Base-by-base conservation (phyloP, 441 rosid genomes). In the Lepidium campestre region DNA sequence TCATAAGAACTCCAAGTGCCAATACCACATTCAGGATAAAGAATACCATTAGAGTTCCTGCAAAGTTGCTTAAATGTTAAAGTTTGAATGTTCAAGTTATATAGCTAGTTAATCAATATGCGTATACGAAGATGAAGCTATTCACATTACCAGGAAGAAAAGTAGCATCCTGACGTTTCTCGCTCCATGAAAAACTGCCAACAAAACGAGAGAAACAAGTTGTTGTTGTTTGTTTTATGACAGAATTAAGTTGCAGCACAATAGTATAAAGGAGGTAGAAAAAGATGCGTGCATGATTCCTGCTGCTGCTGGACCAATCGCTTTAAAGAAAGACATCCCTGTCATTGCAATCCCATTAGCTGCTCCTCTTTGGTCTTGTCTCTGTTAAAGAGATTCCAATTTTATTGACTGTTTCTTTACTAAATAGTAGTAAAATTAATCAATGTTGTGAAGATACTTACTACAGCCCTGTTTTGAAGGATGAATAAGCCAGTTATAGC, bases 321-420 rank as follows among this genome's bases (percentile, higher is more conserved):
- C 86, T 77, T 88, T 88, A 71, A 84, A 88, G 45, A 88, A 37
- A 57, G 95, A 88, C 91, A 88, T 86, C 37, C 77, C 88, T 37
- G 95, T 86, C 82, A 86, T 79, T 9, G 95, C 80, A 70, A 88
- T 79, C 66, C 91, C 95, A 77, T 88, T 88, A 49, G 91, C 91
- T 34, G 91, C 83, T 37, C 86, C 91, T 74, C 91, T 83, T 67
- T 84, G 95, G 79, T 79, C 77, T 67, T 93, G 98, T 35, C 85
- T 87, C 96, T 93, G 79, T 74, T 65, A 36, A 7, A 11, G 4
- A 50, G 27, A 22, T 35, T 22, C 41, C 31, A 23, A 13, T 25
- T 71, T 53, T 62, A 14, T 41, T 67, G 31, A 29, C 9, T 1
- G 5, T 53, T 45, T 46, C 39, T 41, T 27, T 53, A 3, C 53